These are phyloP conservation scores for Diaporthe vaccinii DNA, from an alignment of 2,329 filamentous ascomycete species.

Conservation along the genomic window DNA sequence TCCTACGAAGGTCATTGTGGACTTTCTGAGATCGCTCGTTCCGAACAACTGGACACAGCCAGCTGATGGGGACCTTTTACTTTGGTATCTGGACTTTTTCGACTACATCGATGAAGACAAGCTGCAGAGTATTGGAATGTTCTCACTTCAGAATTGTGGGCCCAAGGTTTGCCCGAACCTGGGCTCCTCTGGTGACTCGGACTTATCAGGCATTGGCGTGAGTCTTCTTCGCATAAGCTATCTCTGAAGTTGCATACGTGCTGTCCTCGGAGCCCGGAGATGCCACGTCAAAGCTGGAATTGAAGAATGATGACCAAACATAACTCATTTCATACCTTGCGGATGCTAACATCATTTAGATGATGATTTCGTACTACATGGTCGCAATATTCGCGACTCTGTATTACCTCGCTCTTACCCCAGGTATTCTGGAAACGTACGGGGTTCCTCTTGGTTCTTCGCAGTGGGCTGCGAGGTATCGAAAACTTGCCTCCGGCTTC, in stretches of 20 bases:
- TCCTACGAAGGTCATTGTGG: neutral
- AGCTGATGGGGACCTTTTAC: neutral
- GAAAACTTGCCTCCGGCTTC: neutral
- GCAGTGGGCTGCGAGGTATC: neutral
- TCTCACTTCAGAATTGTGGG: neutral
- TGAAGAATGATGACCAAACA: too few species aligned
- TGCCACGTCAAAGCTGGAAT: neutral
- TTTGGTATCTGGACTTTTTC: neutral
- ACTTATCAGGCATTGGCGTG: neutral
- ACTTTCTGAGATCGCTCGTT: neutral
- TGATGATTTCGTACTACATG: neutral
- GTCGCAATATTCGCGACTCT: neutral
- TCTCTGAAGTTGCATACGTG: neutral
- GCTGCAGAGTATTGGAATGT: neutral
- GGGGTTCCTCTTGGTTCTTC: neutral
- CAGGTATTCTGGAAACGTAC: neutral
- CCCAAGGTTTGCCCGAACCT: neutral
- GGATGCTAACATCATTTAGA: neutral
- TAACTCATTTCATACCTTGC: too few species aligned
- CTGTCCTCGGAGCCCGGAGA: neutral
- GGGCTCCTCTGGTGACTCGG: neutral
- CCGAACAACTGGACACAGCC: neutral
- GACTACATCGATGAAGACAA: neutral
- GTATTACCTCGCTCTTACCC: neutral
- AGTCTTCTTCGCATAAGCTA: neutral